Percentiles rank a stretch among this genome's conserved stretches.
phyloP scores from a whole-genome alignment of 805 yeast species.

The Vanderwaltozyma tropicalis region DNA sequence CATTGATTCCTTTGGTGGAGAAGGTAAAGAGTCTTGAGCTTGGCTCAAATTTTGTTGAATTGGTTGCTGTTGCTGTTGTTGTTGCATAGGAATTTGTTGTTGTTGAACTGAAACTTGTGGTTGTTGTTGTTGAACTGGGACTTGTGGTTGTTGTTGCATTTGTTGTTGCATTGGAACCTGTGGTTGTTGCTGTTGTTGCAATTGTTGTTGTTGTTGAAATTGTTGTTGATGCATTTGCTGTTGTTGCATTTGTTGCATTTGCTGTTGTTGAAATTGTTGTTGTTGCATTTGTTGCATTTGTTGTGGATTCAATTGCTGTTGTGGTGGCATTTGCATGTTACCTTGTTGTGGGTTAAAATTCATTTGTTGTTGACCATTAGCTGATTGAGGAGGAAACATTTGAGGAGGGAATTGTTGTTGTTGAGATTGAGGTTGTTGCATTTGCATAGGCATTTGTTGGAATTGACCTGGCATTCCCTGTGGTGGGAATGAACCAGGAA shows the following conservation, averaged over 20 bases:
- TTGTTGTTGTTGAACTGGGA: conserved; percentile 2
- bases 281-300: conserved; percentile 3
- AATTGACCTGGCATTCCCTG: conserved; percentile 2
- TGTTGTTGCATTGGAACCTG: conserved; percentile 4
- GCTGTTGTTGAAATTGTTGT: conserved; percentile 9
- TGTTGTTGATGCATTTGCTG: conserved; percentile 8
- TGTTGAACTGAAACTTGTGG: conserved; percentile 1
- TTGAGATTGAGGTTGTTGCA: too few species aligned
- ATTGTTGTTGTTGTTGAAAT: conserved; percentile 14
- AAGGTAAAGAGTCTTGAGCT: background rate
- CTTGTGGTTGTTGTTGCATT: conserved; percentile 9
- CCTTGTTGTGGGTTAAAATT: conserved; percentile 4
- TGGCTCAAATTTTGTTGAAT: conserved; percentile 6
- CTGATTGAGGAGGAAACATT: background rate
- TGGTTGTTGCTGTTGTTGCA: conserved; percentile 6
- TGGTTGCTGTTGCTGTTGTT: conserved; percentile 2
- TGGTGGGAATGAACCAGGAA: conserved; percentile 4
- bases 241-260: conserved; percentile 9
- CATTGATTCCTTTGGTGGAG: background rate
- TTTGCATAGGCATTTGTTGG: too few species aligned
- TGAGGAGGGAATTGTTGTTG: conserved; percentile 1
- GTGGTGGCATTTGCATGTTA: background rate
- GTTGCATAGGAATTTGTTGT: conserved; percentile 4
- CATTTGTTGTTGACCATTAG: conserved; percentile 3
- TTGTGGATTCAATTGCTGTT: background rate